phyloP scores from a whole-genome alignment of 371 early-diverging fungal species.

The Batrachochytrium dendrobatidis region DNA sequence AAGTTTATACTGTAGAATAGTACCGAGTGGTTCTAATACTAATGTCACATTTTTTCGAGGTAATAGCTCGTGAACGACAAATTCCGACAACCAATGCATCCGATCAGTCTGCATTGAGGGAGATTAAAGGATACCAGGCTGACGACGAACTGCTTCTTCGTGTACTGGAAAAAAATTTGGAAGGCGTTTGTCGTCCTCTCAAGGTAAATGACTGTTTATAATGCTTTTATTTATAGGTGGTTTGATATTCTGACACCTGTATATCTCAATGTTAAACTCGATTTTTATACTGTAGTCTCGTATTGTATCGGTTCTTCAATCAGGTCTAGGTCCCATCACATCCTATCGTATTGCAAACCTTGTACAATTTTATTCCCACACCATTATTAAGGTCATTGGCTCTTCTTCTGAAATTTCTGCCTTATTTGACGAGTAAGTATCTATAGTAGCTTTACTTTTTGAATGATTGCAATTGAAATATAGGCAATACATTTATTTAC shows the following conservation, averaged over 20 bases:
- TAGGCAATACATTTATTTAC: not conserved
- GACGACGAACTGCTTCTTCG: constrained; percentile 11
- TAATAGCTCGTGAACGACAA: too few species aligned
- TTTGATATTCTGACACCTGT: not conserved
- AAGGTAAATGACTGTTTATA: constrained; percentile 42
- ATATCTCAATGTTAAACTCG: not conserved
- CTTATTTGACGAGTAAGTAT: constrained; percentile 51
- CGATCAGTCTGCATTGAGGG: not conserved
- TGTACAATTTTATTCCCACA: constrained; percentile 68
- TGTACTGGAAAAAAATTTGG: constrained; percentile 62
- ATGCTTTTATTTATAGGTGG: not conserved
- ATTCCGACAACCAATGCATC: too few species aligned
- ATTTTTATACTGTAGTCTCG: constrained; percentile 42
- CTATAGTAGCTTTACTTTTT: too few species aligned
- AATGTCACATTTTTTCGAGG: too few species aligned
- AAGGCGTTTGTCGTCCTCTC: constrained; percentile 68
- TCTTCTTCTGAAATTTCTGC: constrained; percentile 47
- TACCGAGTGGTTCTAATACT: constrained; percentile 3
- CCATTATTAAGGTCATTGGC: constrained; percentile 55
- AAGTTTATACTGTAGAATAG: not conserved
- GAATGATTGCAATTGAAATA: not conserved
- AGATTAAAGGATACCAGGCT: not conserved
- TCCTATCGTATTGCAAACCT: constrained; percentile 65
- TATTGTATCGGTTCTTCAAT: constrained; percentile 67
- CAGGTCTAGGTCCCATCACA: constrained; percentile 55